Conservation (phyloP, 1,284 basidiomycete genomes). For the Entoloma clypeatum region DNA sequence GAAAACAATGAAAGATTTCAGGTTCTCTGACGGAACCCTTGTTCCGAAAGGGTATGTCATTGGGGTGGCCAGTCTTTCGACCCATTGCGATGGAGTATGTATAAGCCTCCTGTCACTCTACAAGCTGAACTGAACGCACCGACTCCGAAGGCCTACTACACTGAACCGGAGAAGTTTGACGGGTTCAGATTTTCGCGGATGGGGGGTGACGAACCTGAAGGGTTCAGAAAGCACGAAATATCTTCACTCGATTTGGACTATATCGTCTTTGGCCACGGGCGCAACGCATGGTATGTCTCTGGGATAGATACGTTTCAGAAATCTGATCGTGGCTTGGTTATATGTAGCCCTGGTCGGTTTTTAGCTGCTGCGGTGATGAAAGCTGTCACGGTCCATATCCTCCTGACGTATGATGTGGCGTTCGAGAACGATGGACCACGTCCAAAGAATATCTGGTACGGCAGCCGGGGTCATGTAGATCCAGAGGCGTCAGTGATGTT, state of each 20-base stretch:
- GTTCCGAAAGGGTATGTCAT: conserved; percentile 33
- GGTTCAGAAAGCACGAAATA: conserved; percentile 30
- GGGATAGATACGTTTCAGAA: too few relatives aligned
- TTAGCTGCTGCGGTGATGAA: too few relatives aligned
- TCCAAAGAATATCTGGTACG: too few relatives aligned
- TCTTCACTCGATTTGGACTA: conserved; percentile 35
- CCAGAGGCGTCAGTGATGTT: conserved; percentile 26
- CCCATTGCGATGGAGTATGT: conserved; percentile 28
- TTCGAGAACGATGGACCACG: conserved; percentile 18
- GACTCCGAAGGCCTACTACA: conserved; percentile 21
- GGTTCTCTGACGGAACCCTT: conserved; percentile 36
- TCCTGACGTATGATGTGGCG: conserved; percentile 18
- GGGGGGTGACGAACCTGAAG: conserved; percentile 26
- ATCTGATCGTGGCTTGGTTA: too few relatives aligned
- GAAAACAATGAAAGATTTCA: conserved; percentile 33
- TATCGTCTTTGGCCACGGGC: conserved; percentile 40
- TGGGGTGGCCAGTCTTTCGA: conserved; percentile 24
- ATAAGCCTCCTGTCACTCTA: neutral
- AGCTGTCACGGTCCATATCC: neutral
- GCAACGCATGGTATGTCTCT: conserved; percentile 33
- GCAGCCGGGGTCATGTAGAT: conserved; percentile 21
- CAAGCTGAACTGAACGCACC: neutral
- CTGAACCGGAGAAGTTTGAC: conserved; percentile 29
- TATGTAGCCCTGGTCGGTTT: too few relatives aligned
- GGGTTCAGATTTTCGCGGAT: conserved; percentile 34